Base-by-base conservation (phyloP, 2,329 filamentous ascomycete species). In the Atkinsonella hypoxylon region DNA sequence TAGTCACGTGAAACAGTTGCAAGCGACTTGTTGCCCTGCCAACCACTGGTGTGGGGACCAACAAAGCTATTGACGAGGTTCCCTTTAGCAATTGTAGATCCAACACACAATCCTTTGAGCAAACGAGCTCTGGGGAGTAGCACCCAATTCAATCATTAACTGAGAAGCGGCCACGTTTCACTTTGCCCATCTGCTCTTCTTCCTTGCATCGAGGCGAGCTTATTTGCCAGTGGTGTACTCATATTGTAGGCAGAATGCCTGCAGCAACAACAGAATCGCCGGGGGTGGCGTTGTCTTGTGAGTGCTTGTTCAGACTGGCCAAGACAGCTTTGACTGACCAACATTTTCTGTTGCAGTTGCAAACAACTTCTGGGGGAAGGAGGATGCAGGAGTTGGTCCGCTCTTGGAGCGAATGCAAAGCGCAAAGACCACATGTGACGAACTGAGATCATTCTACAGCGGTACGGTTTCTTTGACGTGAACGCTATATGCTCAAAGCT, bases 311-410 rank as follows among this genome's bases (percentile, higher is more conserved):
- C 6, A 5, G 15, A 42, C n/a, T 2, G n/a, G 17, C 3, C 5
- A 20, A 11, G 32, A 15, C 8, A 18, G 12, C 8, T 18, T 6
- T 3, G 26, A 32, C 50, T 51, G 41, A 51, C 10, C 3, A 2
- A 11, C 15, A 5, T 30, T n/a, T 15, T 47, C 3, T 36, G 18
- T 31, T 22, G 15, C 31, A 90, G 90, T 98, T 73, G 91, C 93
- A 62, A 98, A 98, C 73, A 98, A 98, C 67, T 98, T 98, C 70
- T 98, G 93, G 93, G 93, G 93, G 56, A 97, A 95, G 75, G 91
- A 97, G 67, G 93, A 98, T 75, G 93, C 91, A 48, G 94, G 93
- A 65, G 90, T 98, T 62, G 77, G 78, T 44, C 94, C 93, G 52
- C 80, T 98, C 62, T 78, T 98, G 31, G 88, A 91, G 67, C 91